These are phyloP conservation scores for Pestalotiopsis sp. DNA, from an alignment of 2,329 filamentous ascomycete species.

Conservation along the genomic window DNA sequence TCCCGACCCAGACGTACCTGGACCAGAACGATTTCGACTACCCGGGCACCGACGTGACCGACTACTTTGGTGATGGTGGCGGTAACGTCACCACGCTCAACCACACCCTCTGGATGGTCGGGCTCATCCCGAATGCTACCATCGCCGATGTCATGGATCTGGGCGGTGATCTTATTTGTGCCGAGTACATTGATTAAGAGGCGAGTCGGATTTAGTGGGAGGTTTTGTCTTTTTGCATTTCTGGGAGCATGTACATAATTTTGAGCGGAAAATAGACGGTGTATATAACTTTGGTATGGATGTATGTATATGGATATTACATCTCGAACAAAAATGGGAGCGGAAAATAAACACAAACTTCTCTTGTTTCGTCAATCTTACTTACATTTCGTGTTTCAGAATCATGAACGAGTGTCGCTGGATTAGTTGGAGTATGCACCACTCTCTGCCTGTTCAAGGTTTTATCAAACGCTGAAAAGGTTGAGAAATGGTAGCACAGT, in stretches of 20 bases:
- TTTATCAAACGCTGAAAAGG: no score
- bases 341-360: no score
- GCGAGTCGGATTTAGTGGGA: neutral
- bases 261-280: no score
- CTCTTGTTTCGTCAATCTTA: no score
- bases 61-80: conserved; percentile 27
- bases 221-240: neutral
- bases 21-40: conserved; percentile 7
- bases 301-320: no score
- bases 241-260: neutral
- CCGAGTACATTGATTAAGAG: conserved; percentile 20
- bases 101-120: conserved; percentile 29
- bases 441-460: no score
- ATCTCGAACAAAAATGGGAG: no score
- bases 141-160: conserved; percentile 31
- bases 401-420: no score
- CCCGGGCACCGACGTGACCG: conserved; percentile 15
- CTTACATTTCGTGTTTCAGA: no score
- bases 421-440: no score
- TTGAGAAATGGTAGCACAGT: no score
- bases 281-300: no score
- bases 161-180: conserved; percentile 23
- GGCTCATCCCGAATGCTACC: conserved; percentile 27
- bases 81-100: conserved; percentile 28
- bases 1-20: conserved; percentile 2